Evolutionary conservation across 495 filamentous ascomycete genomes (phyloP).

Genomic region (Geoglossum glabrum): DNA sequence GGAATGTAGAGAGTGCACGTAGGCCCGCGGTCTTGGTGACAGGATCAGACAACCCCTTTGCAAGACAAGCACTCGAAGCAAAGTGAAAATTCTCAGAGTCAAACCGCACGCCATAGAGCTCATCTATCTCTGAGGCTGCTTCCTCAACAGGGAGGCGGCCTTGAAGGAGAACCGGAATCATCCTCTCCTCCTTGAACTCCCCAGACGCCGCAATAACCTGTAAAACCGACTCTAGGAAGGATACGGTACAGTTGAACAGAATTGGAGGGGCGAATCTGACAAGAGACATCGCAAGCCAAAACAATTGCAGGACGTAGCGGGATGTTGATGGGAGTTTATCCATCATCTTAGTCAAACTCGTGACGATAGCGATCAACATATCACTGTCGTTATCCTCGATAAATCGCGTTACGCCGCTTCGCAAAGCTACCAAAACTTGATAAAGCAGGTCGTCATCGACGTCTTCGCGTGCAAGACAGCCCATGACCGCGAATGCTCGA

Average conservation of each 20-base stretch:
- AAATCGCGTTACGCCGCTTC: conserved; percentile 36
- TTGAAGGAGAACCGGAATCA: conserved; percentile 34
- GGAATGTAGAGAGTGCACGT: conserved; percentile 34
- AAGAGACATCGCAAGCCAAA: conserved; percentile 47
- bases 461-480: conserved; percentile 43
- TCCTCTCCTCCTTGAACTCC: conserved; percentile 34
- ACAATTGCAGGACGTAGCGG: conserved; percentile 44
- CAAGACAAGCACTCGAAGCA: conserved; percentile 37
- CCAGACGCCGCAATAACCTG: conserved; percentile 34
- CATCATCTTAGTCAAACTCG: conserved; percentile 47
- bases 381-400: conserved; percentile 37
- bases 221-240: conserved; percentile 39
- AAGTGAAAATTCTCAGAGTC: conserved; percentile 41
- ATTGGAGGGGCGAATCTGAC: conserved; percentile 35
- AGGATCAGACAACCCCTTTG: conserved; percentile 38
- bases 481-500: conserved; percentile 47
- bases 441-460: conserved; percentile 49
- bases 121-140: conserved; percentile 34
- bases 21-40: conserved; percentile 33
- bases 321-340: conserved; percentile 40
- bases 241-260: conserved; percentile 40
- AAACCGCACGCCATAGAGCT: conserved; percentile 40
- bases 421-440: conserved; percentile 43
- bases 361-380: conserved; percentile 45
- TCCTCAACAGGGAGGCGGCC: conserved; percentile 35